Conservation (phyloP, 768 basidiomycete genomes). For the Hericium rajendrae region DNA sequence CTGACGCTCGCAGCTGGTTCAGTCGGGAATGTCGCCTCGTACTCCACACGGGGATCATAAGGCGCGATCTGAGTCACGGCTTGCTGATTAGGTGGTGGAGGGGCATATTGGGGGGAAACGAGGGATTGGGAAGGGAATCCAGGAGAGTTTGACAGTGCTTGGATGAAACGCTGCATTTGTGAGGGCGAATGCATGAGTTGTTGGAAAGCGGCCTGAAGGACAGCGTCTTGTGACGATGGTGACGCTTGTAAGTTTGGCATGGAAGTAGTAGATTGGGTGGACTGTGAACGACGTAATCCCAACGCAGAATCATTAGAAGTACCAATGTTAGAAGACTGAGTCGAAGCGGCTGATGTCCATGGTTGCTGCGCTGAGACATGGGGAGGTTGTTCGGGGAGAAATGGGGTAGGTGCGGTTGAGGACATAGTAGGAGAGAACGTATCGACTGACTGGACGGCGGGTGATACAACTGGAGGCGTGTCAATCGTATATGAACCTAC, state of each 20-base stretch:
- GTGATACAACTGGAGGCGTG: not conserved
- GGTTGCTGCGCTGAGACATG: not conserved
- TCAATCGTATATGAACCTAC: not conserved
- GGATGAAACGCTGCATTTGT: conserved; percentile 20
- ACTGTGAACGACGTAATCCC: conserved; percentile 9
- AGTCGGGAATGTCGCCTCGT: not conserved
- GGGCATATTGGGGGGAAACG: not conserved
- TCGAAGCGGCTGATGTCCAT: not conserved
- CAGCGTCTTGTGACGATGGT: conserved; percentile 6
- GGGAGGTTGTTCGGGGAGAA: not conserved
- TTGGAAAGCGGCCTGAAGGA: conserved; percentile 16
- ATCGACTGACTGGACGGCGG: not conserved
- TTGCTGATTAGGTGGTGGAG: not conserved
- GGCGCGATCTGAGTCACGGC: not conserved
- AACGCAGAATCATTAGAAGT: conserved; percentile 5
- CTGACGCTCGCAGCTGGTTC: not conserved
- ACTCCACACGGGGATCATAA: not conserved
- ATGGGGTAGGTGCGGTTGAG: not conserved
- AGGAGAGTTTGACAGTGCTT: conserved; percentile 11
- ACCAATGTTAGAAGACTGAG: not conserved
- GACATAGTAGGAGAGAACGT: not conserved
- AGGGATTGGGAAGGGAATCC: not conserved
- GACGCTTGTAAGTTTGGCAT: not conserved
- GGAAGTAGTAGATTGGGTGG: not conserved
- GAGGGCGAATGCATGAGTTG: conserved; percentile 18